Conservation (phyloP, 768 basidiomycete species). For the Phaeotremella skinneri region DNA sequence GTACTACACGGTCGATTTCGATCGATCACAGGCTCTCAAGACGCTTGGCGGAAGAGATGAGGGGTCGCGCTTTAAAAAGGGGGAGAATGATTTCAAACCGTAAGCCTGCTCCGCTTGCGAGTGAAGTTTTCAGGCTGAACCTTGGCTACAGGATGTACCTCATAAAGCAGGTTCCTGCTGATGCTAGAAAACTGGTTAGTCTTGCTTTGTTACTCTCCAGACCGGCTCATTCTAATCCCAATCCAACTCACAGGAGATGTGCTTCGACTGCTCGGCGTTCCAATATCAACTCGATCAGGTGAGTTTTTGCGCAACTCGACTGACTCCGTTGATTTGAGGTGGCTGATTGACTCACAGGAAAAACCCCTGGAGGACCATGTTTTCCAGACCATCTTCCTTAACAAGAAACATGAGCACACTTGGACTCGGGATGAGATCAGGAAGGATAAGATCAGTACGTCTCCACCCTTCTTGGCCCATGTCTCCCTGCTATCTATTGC, state of each 20-base stretch:
- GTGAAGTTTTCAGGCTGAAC: background rate
- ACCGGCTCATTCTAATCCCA: background rate
- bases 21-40: slow-evolving; percentile 40
- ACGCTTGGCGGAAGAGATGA: slow-evolving; percentile 52
- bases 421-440: slow-evolving; percentile 54
- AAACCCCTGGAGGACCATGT: slow-evolving; percentile 52
- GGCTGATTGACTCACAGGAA: slow-evolving; percentile 13
- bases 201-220: background rate
- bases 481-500: background rate
- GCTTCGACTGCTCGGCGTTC: slow-evolving; percentile 48
- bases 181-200: slow-evolving; percentile 47
- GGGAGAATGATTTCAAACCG: slow-evolving; percentile 52
- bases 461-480: background rate
- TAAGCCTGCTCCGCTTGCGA: slow-evolving; percentile 15
- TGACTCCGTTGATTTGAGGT: slow-evolving; percentile 15
- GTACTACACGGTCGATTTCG: slow-evolving; percentile 51
- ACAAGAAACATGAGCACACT: slow-evolving; percentile 52
- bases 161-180: slow-evolving; percentile 51
- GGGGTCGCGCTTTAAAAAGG: slow-evolving; percentile 42
- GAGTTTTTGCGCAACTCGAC: slow-evolving; percentile 2
- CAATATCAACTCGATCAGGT: slow-evolving; percentile 50
- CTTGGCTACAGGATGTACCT: slow-evolving; percentile 51
- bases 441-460: slow-evolving; percentile 53
- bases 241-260: slow-evolving; percentile 49
- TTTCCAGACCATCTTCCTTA: slow-evolving; percentile 55